Conservation (phyloP, 1,139 yeast genomes). For the Hyphopichia wangnamkhiaoensis region DNA sequence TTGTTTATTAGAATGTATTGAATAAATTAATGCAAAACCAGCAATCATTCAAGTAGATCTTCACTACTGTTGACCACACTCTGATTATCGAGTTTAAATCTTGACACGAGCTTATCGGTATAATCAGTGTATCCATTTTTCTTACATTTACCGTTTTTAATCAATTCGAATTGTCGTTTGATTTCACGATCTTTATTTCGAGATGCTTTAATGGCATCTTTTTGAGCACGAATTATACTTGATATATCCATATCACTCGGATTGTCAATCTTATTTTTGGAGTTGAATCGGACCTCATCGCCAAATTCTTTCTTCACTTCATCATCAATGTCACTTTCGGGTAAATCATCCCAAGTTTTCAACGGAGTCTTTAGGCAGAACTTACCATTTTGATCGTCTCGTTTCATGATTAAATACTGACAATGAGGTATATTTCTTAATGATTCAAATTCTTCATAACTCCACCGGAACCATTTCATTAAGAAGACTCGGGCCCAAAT, state of each 20-base stretch:
- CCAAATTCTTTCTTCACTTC: constrained; percentile 41
- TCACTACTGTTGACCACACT: constrained; percentile 29
- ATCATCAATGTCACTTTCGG: constrained; percentile 42
- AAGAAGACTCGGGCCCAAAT: constrained; percentile 90
- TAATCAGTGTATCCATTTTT: constrained; percentile 11
- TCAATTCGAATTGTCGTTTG: constrained; percentile 29
- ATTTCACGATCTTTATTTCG: constrained; percentile 40
- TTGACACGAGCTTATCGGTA: constrained; percentile 14
- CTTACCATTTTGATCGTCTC: constrained; percentile 41
- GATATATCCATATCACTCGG: constrained; percentile 46
- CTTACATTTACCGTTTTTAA: not conserved
- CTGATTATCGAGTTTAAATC: constrained; percentile 30
- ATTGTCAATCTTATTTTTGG: constrained; percentile 33
- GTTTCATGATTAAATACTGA: constrained; percentile 76
- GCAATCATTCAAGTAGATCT: constrained; percentile 5
- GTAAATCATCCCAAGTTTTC: constrained; percentile 61
- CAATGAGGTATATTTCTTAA: constrained; percentile 84
- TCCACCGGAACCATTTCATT: constrained; percentile 94
- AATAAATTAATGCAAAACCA: too few species aligned
- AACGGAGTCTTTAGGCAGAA: constrained; percentile 55
- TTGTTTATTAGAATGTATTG: too few species aligned
- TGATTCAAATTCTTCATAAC: constrained; percentile 83
- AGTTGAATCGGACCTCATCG: constrained; percentile 45
- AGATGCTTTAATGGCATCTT: constrained; percentile 39
- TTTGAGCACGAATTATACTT: constrained; percentile 46